Percentiles rank a stretch among this genome's conserved stretches.
phyloP scores from a whole-genome alignment of 495 filamentous ascomycete species.

The Aspergillus taichungensis region DNA sequence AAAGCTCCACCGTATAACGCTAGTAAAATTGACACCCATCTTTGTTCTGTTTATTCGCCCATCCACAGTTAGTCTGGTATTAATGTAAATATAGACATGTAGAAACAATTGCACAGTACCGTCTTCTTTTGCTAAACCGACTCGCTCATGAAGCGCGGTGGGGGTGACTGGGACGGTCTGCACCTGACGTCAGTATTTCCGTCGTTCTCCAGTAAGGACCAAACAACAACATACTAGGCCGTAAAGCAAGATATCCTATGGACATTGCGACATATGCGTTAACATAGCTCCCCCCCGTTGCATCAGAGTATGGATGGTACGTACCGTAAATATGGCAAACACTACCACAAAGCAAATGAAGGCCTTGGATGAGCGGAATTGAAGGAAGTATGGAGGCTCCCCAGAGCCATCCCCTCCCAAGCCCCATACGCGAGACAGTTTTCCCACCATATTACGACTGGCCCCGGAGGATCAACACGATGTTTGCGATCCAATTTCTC shows the following conservation, averaged over 20 bases:
- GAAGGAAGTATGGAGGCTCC: constrained; percentile 5
- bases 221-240: constrained; percentile 41
- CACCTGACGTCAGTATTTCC: constrained; percentile 1
- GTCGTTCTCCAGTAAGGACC: background rate
- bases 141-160: constrained; percentile 56
- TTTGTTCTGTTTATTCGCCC: constrained; percentile 37
- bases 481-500: too few species aligned
- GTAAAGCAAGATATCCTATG: constrained; percentile 71
- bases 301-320: background rate
- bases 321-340: constrained; percentile 46
- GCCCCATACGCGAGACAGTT: background rate
- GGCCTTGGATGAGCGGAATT: constrained; percentile 30
- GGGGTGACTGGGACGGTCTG: constrained; percentile 79
- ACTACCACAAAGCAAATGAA: constrained; percentile 45
- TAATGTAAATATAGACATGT: constrained; percentile 5
- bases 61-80: background rate
- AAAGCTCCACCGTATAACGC: constrained; percentile 71
- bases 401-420: background rate
- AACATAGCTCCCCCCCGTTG: background rate
- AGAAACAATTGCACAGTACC: constrained; percentile 15
- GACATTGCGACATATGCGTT: background rate
- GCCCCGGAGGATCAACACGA: too few species aligned
- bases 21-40: constrained; percentile 71
- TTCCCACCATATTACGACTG: background rate
- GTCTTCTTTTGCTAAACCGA: constrained; percentile 47